Evolutionary conservation across 202 grass and related monocot species (phyloP).

Genomic region (Setaria italica): DNA sequence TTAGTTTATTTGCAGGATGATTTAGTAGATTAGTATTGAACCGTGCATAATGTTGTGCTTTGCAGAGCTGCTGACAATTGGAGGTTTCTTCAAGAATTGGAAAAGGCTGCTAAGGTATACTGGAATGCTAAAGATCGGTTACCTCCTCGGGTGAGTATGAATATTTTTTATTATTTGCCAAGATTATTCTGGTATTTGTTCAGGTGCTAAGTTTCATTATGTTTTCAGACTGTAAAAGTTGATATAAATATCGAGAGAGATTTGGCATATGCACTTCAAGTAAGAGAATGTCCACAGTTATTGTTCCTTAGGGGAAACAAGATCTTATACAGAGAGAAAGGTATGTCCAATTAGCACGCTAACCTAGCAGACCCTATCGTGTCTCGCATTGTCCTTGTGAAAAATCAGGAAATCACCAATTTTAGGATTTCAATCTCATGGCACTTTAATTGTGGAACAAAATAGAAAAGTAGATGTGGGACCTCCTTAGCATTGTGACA

Average conservation of each 20-base stretch:
- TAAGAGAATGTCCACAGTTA: constrained; percentile 81
- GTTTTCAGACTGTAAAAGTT: constrained; percentile 91
- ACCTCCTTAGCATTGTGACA: not conserved
- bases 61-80: constrained; percentile 83
- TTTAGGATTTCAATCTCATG: not conserved
- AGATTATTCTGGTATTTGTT: not conserved
- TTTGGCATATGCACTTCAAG: constrained; percentile 86
- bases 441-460: not conserved
- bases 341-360: constrained; percentile 41
- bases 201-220: constrained; percentile 35
- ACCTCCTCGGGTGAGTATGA: constrained; percentile 73
- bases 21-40: not conserved
- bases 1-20: not conserved
- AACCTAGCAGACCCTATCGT: not conserved
- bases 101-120: constrained; percentile 90
- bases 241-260: constrained; percentile 91
- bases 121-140: constrained; percentile 85
- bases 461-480: not conserved
- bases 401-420: not conserved
- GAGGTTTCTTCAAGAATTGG: constrained; percentile 88
- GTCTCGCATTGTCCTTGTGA: not conserved
- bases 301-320: constrained; percentile 92
- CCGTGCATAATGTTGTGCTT: constrained; percentile 37
- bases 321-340: constrained; percentile 90
- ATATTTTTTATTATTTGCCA: constrained; percentile 18